A percentile compares a stretch with the other conserved stretches of the same genome.
phyloP scores from a whole-genome alignment of 352 stramenopile species.

The Pythium insidiosum region DNA sequence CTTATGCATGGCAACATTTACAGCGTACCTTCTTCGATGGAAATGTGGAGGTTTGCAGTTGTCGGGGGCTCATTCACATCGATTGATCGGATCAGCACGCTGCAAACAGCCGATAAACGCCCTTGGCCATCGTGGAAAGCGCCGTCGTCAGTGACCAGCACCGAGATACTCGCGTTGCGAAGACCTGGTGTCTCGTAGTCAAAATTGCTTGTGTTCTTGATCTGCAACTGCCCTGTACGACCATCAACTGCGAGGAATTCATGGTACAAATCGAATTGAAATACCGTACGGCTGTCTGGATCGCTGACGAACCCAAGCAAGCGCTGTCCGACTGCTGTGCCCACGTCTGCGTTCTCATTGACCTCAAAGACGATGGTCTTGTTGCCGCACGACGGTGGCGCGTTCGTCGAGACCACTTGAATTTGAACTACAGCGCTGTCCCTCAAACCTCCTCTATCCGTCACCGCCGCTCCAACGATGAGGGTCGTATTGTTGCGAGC shows the following conservation, averaged over 20 bases:
- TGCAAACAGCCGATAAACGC: slow-evolving; percentile 8
- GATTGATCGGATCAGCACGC: slow-evolving; percentile 3
- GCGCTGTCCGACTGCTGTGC: slow-evolving; percentile 4
- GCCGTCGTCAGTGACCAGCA: slow-evolving; percentile 18
- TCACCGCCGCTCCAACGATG: slow-evolving; percentile 4
- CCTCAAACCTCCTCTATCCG: slow-evolving; percentile 4
- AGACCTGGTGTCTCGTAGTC: slow-evolving; percentile 10
- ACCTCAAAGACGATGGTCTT: slow-evolving; percentile 4
- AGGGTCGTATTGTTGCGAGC: slow-evolving; percentile 4
- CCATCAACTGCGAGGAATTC: slow-evolving; percentile 11
- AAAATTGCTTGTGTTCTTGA: slow-evolving; percentile 12
- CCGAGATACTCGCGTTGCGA: slow-evolving; percentile 8
- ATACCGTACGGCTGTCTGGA: slow-evolving; percentile 12
- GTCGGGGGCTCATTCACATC: slow-evolving; percentile 21
- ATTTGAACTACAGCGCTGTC: slow-evolving; percentile 7
- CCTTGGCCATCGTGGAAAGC: slow-evolving; percentile 15
- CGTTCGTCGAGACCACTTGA: slow-evolving; percentile 9
- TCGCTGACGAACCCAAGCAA: slow-evolving; percentile 6
- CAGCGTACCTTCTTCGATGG: slow-evolving; percentile 12
- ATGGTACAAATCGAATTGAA: slow-evolving; percentile 17
- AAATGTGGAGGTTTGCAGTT: slow-evolving; percentile 2
- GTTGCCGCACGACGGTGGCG: slow-evolving; percentile 8
- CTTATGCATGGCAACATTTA: neutral
- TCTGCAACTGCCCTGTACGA: slow-evolving; percentile 12
- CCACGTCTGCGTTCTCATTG: slow-evolving; percentile 9